Base-by-base conservation (phyloP, 2,329 filamentous ascomycete species). In the Fusarium ramigenum region DNA sequence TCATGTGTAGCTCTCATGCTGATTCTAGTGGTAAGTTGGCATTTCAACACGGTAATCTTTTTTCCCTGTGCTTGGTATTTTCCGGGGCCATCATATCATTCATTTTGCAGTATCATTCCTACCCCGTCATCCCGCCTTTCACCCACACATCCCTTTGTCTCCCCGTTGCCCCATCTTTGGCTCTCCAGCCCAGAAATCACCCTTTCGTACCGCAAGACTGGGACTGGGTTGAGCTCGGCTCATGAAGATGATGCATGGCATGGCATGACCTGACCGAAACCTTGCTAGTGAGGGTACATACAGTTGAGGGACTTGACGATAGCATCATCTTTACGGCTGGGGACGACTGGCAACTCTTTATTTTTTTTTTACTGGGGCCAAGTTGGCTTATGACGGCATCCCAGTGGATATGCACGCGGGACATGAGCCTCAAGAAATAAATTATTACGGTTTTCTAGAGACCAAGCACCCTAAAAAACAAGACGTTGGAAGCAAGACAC, bases 21-120 rank as follows among this genome's bases (percentile, higher is more conserved):
- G 46, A 60, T 75, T 63, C 60, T 75, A 63, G 60, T 77, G 70
- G 76, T 78, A 60, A 78, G 76, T 78, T 64, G 37, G 30, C 56
- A 46, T 74, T 60, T 57, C 56, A 40, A 28, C 57, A 36, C 40
- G 23, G 63, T 39, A 23, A 63, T 60, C 43, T 37, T 34, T 46
- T 49, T 52, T 63, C 52, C 43, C 39, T 53, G 69, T 49, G 34
- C 63, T 60, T 65, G 69, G 36, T 36, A 40, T 57, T 44, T 43
- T 59, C 50, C 66, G 58, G 60, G 57, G 25, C 60, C 50, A 69
- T 74, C 73, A 75, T 62, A 47, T 66, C 70, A 64, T 71, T 66
- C 70, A 64, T 71, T 60, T 39, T 53, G 47, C 59, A 32, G 21
- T 67, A 49, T 50, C 66, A 66, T 57, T 69, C 72, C 66, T 57